phyloP scores from a whole-genome alignment of 2,329 filamentous ascomycete genomes.

The Pseudodiploospora longispora region DNA sequence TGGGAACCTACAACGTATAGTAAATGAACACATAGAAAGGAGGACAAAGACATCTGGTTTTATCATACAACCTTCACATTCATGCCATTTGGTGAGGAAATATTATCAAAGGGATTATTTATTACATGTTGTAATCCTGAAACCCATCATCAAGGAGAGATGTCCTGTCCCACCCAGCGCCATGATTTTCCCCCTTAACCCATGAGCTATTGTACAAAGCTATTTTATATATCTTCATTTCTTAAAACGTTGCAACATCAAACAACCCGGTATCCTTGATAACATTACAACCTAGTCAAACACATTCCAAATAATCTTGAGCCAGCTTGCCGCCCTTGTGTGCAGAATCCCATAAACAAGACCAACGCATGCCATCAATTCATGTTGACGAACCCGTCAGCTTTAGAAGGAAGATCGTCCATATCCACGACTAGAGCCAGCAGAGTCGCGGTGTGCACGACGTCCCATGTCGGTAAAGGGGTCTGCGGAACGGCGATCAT shows the following conservation, averaged over 20 bases:
- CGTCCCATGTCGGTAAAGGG: conserved; percentile 20
- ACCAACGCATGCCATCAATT: too few relatives aligned
- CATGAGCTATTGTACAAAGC: background rate
- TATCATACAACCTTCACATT: too few relatives aligned
- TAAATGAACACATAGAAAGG: too few relatives aligned
- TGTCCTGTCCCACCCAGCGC: background rate
- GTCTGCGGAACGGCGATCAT: conserved; percentile 14
- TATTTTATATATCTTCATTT: background rate
- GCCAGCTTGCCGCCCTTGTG: too few relatives aligned
- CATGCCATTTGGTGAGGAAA: too few relatives aligned
- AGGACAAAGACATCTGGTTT: too few relatives aligned
- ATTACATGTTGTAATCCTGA: background rate
- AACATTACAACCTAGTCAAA: background rate
- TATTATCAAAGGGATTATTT: too few relatives aligned
- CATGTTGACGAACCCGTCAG: background rate
- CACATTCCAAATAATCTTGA: background rate
- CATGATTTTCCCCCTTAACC: background rate
- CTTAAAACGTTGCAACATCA: background rate
- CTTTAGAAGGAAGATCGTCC: conserved; percentile 7
- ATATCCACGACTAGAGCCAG: conserved; percentile 12
- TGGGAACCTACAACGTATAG: too few relatives aligned
- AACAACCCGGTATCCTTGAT: background rate
- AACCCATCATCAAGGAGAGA: background rate
- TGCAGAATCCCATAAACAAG: too few relatives aligned
- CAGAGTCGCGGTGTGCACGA: conserved; percentile 17